Conservation (phyloP, 1,284 basidiomycete genomes). For the Puccinia horiana region DNA sequence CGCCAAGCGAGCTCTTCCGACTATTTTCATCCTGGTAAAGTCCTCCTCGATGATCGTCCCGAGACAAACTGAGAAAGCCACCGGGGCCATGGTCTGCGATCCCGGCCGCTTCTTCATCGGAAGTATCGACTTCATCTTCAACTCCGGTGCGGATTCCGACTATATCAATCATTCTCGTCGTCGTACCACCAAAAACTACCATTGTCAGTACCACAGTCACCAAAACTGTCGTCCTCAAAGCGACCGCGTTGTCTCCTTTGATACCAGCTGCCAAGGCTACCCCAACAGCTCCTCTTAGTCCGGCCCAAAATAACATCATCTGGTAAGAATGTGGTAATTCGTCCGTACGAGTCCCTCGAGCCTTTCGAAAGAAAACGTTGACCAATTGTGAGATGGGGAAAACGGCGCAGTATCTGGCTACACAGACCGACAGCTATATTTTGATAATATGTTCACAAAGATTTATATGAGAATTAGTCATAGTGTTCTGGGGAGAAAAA, state of each 20-base stretch:
- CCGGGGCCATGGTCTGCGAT: constrained; percentile 60
- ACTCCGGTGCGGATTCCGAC: constrained; percentile 95
- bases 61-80: constrained; percentile 56
- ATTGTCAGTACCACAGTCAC: constrained; percentile 95
- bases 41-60: constrained; percentile 57
- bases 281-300: constrained; percentile 90
- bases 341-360: constrained; percentile 77
- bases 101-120: constrained; percentile 68
- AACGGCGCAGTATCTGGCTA: constrained; percentile 91
- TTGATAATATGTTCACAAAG: not conserved
- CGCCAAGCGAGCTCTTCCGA: constrained; percentile 39
- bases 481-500: not conserved
- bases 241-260: constrained; percentile 84
- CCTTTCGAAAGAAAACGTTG: constrained; percentile 77
- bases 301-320: constrained; percentile 92
- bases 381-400: constrained; percentile 95
- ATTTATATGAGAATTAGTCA: constrained; percentile 13
- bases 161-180: constrained; percentile 92
- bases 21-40: constrained; percentile 56
- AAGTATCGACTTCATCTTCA: constrained; percentile 75
- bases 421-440: constrained; percentile 74
- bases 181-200: constrained; percentile 92
- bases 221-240: constrained; percentile 87
- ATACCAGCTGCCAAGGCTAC: constrained; percentile 95
- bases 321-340: constrained; percentile 93